Evolutionary conservation across 306 rosid genomes (phyloP).

Genomic region (Cicer chorassanicum): DNA sequence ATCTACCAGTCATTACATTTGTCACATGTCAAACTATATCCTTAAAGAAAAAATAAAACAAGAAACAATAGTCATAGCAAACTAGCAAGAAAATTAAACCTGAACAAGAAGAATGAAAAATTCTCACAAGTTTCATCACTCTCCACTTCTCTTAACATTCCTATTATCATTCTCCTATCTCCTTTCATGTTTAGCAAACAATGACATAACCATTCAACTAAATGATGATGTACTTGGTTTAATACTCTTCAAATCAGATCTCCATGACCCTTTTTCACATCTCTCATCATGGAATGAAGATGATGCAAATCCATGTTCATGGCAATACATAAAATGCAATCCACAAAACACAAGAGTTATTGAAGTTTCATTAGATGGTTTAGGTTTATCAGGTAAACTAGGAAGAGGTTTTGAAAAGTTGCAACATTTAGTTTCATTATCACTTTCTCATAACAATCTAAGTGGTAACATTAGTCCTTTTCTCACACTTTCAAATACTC

Average conservation of each 20-base stretch:
- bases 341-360: slow-evolving; percentile 60
- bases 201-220: slow-evolving; percentile 46
- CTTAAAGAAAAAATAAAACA: neutral
- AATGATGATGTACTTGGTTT: slow-evolving; percentile 90
- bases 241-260: slow-evolving; percentile 83
- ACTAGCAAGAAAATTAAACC: slow-evolving; percentile 4
- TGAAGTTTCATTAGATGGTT: slow-evolving; percentile 60
- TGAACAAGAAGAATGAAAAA: slow-evolving; percentile 38
- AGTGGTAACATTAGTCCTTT: slow-evolving; percentile 56
- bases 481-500: slow-evolving; percentile 58
- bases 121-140: slow-evolving; percentile 34
- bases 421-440: slow-evolving; percentile 65
- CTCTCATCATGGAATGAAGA: slow-evolving; percentile 93
- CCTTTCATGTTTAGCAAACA: slow-evolving; percentile 42
- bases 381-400: slow-evolving; percentile 66
- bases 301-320: slow-evolving; percentile 71
- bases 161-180: slow-evolving; percentile 42
- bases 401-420: slow-evolving; percentile 84
- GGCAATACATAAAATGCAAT: slow-evolving; percentile 69
- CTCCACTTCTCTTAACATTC: slow-evolving; percentile 25
- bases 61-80: slow-evolving; percentile 13
- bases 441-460: slow-evolving; percentile 74
- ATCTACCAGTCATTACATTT: slow-evolving; percentile 41
- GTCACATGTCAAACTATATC: slow-evolving; percentile 42
- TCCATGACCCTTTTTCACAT: slow-evolving; percentile 67